These are phyloP conservation scores for Magnusiomyces ingens DNA, from an alignment of 1,139 yeast species.

Conservation along the genomic window DNA sequence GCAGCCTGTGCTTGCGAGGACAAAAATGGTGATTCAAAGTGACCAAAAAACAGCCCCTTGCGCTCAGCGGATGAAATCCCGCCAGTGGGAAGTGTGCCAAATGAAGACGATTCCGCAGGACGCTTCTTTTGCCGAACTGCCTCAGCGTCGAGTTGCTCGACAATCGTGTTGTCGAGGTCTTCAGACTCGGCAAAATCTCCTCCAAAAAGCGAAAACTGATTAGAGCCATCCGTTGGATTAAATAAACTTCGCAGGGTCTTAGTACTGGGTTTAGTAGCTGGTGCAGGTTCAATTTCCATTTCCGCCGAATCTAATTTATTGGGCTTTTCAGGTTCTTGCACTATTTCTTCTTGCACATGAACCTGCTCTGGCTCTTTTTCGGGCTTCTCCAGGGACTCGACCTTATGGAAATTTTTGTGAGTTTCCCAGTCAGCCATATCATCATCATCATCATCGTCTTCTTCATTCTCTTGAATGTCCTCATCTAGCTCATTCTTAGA, in stretches of 20 bases:
- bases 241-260: conserved; percentile 52
- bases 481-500: too few species aligned
- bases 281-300: conserved; percentile 9
- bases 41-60: conserved; percentile 75
- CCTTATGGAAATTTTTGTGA: conserved; percentile 14
- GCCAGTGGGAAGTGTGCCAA: neutral
- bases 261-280: conserved; percentile 7
- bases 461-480: conserved; percentile 28
- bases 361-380: conserved; percentile 19
- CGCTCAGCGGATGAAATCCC: neutral
- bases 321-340: conserved; percentile 19
- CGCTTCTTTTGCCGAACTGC: conserved; percentile 29
- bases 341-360: conserved; percentile 22
- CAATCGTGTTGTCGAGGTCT: conserved; percentile 9
- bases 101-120: conserved; percentile 1
- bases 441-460: conserved; percentile 17
- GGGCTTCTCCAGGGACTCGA: conserved; percentile 1
- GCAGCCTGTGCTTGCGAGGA: conserved; percentile 75
- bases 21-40: conserved; percentile 77
- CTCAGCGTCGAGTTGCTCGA: conserved; percentile 17
- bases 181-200: conserved; percentile 22
- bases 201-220: conserved; percentile 25
- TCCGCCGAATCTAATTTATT: conserved; percentile 29
- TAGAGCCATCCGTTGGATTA: conserved; percentile 40
- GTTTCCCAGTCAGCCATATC: conserved; percentile 25